Percentiles rank a stretch among this genome's conserved stretches.
Conservation (phyloP, 495 filamentous ascomycete species). For the Daldinia caldariorum region DNA sequence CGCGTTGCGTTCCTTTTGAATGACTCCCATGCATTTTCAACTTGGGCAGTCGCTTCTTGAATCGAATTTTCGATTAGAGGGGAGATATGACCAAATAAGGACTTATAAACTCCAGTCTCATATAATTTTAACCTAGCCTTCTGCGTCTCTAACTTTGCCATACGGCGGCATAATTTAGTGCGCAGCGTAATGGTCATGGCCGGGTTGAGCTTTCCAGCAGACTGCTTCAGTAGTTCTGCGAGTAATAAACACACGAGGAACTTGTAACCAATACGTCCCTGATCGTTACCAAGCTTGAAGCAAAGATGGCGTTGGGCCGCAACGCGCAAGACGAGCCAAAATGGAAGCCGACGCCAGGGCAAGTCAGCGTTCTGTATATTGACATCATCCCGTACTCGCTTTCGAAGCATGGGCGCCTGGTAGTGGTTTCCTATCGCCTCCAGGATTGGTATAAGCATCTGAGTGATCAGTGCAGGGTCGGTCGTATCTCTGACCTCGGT, state of each 20-base stretch:
- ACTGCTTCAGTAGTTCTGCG: slow-evolving; percentile 55
- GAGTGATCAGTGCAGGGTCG: slow-evolving; percentile 62
- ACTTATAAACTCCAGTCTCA: neutral
- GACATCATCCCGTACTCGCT: slow-evolving; percentile 70
- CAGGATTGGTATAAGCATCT: slow-evolving; percentile 66
- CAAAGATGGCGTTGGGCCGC: slow-evolving; percentile 60
- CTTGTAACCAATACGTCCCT: slow-evolving; percentile 67
- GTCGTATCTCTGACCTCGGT: slow-evolving; percentile 65
- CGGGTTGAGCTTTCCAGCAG: slow-evolving; percentile 33
- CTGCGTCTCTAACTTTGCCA: slow-evolving; percentile 66
- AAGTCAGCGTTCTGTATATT: slow-evolving; percentile 54
- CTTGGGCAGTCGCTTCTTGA: slow-evolving; percentile 16
- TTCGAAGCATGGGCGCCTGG: slow-evolving; percentile 53
- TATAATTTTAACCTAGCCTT: neutral
- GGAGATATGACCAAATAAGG: slow-evolving; percentile 32
- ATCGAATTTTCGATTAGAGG: slow-evolving; percentile 38
- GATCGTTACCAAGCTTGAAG: slow-evolving; percentile 53
- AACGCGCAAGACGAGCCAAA: slow-evolving; percentile 68
- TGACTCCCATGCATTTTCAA: slow-evolving; percentile 44
- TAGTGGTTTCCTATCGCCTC: slow-evolving; percentile 59
- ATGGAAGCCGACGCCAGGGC: slow-evolving; percentile 67
- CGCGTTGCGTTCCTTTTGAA: slow-evolving; percentile 48
- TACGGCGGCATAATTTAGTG: slow-evolving; percentile 67
- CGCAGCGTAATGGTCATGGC: slow-evolving; percentile 52
- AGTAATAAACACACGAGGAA: slow-evolving; percentile 60